Percentiles rank a stretch among this genome's conserved stretches.
Evolutionary conservation across 2,329 filamentous ascomycete species (phyloP).

Genomic region (Thielaviopsis ethacetica): DNA sequence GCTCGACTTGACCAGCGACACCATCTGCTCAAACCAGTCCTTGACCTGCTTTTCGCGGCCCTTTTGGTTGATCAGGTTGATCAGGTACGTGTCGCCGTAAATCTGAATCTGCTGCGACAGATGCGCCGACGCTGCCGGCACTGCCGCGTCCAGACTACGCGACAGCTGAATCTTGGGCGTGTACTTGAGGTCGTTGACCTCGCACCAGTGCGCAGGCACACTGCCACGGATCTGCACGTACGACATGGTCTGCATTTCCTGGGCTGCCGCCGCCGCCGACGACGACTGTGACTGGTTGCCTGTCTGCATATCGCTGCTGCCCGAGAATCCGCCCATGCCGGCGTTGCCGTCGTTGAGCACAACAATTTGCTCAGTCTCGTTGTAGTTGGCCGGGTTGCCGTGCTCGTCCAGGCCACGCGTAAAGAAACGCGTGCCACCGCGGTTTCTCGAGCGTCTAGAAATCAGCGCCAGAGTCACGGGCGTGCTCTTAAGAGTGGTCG

Average conservation of each 20-base stretch:
- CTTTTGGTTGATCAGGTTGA: slow-evolving; percentile 94
- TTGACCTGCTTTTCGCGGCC: slow-evolving; percentile 83
- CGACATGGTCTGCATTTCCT: slow-evolving; percentile 76
- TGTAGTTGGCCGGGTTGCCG: slow-evolving; percentile 95
- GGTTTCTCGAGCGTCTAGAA: slow-evolving; percentile 72
- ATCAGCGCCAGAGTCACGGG: slow-evolving; percentile 75
- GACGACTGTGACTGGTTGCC: slow-evolving; percentile 39
- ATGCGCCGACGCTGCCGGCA: slow-evolving; percentile 66
- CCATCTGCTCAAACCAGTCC: slow-evolving; percentile 82
- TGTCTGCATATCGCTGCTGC: slow-evolving; percentile 59
- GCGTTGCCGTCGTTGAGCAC: slow-evolving; percentile 70
- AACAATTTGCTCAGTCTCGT: slow-evolving; percentile 89
- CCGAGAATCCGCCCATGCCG: slow-evolving; percentile 64
- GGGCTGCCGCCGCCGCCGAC: no score
- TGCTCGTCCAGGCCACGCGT: slow-evolving; percentile 86
- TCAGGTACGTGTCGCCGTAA: slow-evolving; percentile 93
- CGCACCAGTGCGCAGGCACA: slow-evolving; percentile 90
- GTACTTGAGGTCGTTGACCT: slow-evolving; percentile 86
- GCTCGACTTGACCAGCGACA: slow-evolving; percentile 65
- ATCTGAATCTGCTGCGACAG: slow-evolving; percentile 85
- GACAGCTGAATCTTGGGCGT: slow-evolving; percentile 71
- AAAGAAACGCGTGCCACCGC: slow-evolving; percentile 86
- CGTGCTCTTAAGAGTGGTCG: slow-evolving; percentile 70
- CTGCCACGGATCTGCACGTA: slow-evolving; percentile 96
- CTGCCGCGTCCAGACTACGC: slow-evolving; percentile 64